These are phyloP conservation scores for Colletotrichum lupini DNA, from an alignment of 2,329 filamentous ascomycete genomes.

Conservation along the genomic window DNA sequence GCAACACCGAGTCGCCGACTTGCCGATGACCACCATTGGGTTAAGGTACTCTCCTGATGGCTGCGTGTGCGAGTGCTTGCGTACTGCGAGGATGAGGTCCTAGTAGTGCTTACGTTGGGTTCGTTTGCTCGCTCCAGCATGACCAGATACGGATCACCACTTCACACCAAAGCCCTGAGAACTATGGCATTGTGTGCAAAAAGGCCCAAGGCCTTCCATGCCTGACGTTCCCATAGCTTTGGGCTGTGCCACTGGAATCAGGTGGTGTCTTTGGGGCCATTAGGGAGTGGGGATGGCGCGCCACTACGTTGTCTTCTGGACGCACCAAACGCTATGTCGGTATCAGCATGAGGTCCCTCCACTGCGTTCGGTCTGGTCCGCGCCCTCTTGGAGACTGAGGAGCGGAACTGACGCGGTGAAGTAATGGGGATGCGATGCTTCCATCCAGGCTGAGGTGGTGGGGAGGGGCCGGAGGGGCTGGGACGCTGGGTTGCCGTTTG, in stretches of 20 bases:
- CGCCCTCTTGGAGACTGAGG: not conserved
- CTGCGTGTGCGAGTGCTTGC: too few species aligned
- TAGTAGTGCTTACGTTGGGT: not conserved
- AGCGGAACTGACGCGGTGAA: not conserved
- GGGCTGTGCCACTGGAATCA: conserved; percentile 9
- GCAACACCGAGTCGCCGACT: too few species aligned
- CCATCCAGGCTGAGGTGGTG: not conserved
- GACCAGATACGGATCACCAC: not conserved
- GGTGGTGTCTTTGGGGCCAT: conserved; percentile 6
- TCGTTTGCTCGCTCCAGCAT: not conserved
- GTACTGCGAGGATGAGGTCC: too few species aligned
- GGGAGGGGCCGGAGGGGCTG: not conserved
- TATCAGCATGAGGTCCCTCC: conserved; percentile 18
- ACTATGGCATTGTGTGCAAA: conserved; percentile 1
- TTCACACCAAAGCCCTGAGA: not conserved
- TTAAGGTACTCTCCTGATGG: too few species aligned
- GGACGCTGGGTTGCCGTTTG: not conserved
- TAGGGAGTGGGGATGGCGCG: not conserved
- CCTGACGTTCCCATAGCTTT: conserved; percentile 1
- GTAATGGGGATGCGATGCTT: not conserved
- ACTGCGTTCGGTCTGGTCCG: not conserved
- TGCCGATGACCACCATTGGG: too few species aligned
- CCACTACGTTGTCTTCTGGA: not conserved
- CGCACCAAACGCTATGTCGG: not conserved
- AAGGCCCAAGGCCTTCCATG: conserved; percentile 1